Evolutionary conservation across 2,329 filamentous ascomycete species (phyloP).

Genomic region (Apiospora sp.): DNA sequence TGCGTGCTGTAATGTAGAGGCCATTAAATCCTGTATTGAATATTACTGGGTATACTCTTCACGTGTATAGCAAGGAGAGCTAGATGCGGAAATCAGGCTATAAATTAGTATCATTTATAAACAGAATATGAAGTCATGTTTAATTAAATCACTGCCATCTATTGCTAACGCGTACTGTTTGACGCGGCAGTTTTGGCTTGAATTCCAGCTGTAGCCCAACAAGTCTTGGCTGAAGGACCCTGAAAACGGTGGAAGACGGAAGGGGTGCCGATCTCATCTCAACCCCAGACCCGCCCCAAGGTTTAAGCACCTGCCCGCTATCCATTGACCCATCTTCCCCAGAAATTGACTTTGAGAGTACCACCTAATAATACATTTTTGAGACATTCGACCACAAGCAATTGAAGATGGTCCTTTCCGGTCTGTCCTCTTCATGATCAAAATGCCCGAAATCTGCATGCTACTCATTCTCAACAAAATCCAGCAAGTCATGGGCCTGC

Average conservation of each 20-base stretch:
- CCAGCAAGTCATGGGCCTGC: background rate
- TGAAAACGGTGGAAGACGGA: background rate
- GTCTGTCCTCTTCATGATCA: background rate
- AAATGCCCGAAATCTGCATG: background rate
- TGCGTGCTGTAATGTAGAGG: background rate
- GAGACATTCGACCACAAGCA: no score
- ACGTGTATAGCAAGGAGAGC: background rate
- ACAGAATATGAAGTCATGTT: background rate
- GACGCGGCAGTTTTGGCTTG: background rate
- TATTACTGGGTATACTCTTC: background rate
- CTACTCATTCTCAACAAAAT: background rate
- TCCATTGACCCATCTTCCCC: conserved; percentile 11
- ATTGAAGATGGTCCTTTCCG: background rate
- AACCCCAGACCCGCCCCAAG: background rate
- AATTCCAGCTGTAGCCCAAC: background rate
- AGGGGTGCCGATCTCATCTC: background rate
- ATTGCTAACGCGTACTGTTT: background rate
- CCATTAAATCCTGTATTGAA: background rate
- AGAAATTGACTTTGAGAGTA: background rate
- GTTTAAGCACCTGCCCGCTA: background rate
- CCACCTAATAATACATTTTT: no score
- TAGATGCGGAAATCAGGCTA: background rate
- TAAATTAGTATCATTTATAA: background rate
- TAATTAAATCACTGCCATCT: background rate
- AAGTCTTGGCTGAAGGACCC: background rate